Conservation (phyloP, 495 filamentous ascomycete genomes). For the Penicillium cosmopolitanum region DNA sequence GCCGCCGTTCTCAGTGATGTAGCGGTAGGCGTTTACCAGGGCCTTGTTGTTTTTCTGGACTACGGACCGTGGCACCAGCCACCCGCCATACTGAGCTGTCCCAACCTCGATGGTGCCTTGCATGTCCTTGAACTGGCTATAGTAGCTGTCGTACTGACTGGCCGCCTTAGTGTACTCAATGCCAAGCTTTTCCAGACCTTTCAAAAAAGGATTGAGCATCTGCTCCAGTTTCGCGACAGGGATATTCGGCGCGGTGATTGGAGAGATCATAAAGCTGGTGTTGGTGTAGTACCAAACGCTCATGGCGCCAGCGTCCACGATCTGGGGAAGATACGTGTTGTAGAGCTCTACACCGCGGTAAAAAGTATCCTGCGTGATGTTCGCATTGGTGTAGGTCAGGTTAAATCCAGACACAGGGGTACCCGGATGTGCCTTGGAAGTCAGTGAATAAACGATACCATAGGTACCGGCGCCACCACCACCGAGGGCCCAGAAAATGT, state of each 20-base stretch:
- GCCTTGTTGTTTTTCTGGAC: slow-evolving; percentile 53
- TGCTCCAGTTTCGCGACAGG: slow-evolving; percentile 27
- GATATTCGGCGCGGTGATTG: slow-evolving; percentile 41
- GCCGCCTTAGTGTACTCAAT: slow-evolving; percentile 32
- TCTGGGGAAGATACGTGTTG: slow-evolving; percentile 42
- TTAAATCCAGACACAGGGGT: slow-evolving; percentile 33
- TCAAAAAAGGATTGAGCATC: slow-evolving; percentile 36
- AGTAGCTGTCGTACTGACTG: slow-evolving; percentile 45
- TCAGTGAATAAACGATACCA: slow-evolving; percentile 62
- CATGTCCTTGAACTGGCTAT: slow-evolving; percentile 44
- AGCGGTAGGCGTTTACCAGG: slow-evolving; percentile 40
- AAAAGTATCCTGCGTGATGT: slow-evolving; percentile 44
- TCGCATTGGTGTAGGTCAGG: slow-evolving; percentile 33
- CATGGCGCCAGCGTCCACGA: slow-evolving; percentile 58
- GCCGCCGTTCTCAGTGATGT: slow-evolving; percentile 45
- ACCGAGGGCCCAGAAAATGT: slow-evolving; percentile 70
- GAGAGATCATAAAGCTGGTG: slow-evolving; percentile 49
- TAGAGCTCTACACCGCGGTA: slow-evolving; percentile 38
- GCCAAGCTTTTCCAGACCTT: slow-evolving; percentile 29
- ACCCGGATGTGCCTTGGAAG: slow-evolving; percentile 47
- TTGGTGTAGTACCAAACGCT: slow-evolving; percentile 54
- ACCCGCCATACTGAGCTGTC: slow-evolving; percentile 19
- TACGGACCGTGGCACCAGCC: slow-evolving; percentile 29
- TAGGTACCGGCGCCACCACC: slow-evolving; percentile 69
- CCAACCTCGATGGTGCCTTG: slow-evolving; percentile 23